These are phyloP conservation scores for Coprinopsis strossmayeri DNA, from an alignment of 768 basidiomycete genomes.

Conservation along the genomic window DNA sequence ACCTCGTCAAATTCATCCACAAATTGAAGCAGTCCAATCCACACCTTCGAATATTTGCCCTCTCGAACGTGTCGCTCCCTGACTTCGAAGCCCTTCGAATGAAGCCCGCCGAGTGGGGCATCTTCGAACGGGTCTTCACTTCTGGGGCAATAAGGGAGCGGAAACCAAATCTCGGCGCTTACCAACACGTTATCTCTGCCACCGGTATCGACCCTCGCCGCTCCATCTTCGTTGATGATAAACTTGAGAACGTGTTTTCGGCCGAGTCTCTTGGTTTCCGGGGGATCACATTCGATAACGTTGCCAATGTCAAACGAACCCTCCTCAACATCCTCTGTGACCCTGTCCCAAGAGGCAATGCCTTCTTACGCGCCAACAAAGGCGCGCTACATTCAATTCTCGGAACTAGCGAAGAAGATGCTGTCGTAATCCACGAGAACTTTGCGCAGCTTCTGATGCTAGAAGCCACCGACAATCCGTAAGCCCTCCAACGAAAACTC, in stretches of 20 bases:
- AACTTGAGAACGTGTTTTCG: constrained; percentile 50
- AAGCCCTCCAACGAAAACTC: constrained; percentile 12
- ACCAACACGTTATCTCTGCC: constrained; percentile 40
- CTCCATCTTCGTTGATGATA: constrained; percentile 55
- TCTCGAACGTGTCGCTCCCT: constrained; percentile 53
- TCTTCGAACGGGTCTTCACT: constrained; percentile 46
- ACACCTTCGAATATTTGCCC: constrained; percentile 41
- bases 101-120: constrained; percentile 40
- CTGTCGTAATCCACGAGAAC: constrained; percentile 41
- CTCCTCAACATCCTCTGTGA: constrained; percentile 43
- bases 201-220: constrained; percentile 37
- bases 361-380: constrained; percentile 34
- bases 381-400: constrained; percentile 40
- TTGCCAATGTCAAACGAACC: constrained; percentile 32
- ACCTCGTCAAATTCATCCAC: constrained; percentile 38
- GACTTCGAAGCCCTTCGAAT: constrained; percentile 41
- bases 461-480: constrained; percentile 44
- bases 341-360: constrained; percentile 35
- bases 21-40: constrained; percentile 33
- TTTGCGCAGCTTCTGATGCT: constrained; percentile 55
- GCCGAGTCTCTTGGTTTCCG: constrained; percentile 51
- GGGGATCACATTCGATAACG: constrained; percentile 45
- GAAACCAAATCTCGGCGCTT: constrained; percentile 50
- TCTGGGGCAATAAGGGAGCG: constrained; percentile 47
- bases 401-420: constrained; percentile 18